Evolutionary conservation across 164 flowering plant species (phyloP), one percentile per base, ranked within the genome.

Genomic region (Aristolochia contorta): DNA sequence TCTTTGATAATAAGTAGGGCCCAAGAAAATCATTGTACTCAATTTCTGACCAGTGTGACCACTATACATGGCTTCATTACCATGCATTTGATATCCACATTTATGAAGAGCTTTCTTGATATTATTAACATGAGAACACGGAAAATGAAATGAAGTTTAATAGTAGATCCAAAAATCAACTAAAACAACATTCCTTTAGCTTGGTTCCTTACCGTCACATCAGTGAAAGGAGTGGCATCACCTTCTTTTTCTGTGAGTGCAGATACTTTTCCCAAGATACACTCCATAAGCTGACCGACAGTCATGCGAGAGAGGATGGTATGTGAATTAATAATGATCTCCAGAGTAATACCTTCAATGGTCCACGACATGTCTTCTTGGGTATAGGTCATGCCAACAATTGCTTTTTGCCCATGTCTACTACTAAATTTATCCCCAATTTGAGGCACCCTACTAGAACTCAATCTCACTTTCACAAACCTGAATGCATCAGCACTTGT

Each of bases 271-370:
- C 97, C 99, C 96, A 91, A 85, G 71, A 91, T 83, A 63, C 97
- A 91, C 81, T 91, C 96, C 70, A 94, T 91, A 63, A 94, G 96
- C 80, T 91, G 97, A 58, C 97, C 90, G 67, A 91, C 89, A 33
- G 96, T 94, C 96, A 87, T 91, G n/a, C 96, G 93, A 68, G 97
- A 89, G 21, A 97, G 97, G 78, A 91, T 86, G 67, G 99, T 97
- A 73, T 91, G 99, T 22, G 97, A 96, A 58, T 91, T 94, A 63
- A 89, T 91, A 49, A 64, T 56, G 16, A 56, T 64, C 22, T 64
- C 60, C 21, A 54, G 67, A 19, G 60, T 56, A 22, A 57, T 47
- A 43, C 67, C 60, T 56, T 64, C 54, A 43, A 56, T 23, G 12
- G 67, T 64, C 55, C 60, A 64, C 13, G 67, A 55, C 54, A 64